These are phyloP conservation scores for Eucalyptus polyanthemos DNA, from an alignment of 345 rosid species.

Conservation along the genomic window DNA sequence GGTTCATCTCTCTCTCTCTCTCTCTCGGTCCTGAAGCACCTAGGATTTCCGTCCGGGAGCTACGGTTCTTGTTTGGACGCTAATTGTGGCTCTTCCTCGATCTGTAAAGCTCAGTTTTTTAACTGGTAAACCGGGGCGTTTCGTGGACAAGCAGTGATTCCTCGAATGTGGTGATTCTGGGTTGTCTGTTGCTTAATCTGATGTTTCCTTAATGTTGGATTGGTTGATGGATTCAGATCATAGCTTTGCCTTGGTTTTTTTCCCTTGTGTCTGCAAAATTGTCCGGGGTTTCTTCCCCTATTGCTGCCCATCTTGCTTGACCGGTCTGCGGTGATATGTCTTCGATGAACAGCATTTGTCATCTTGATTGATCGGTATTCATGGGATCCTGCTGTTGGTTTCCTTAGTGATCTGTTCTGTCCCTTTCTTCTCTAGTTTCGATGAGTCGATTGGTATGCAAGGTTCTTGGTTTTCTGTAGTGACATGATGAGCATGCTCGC, in stretches of 20 bases:
- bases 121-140: background rate
- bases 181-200: background rate
- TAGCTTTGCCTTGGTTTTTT: background rate
- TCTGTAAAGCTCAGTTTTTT: background rate
- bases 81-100: background rate
- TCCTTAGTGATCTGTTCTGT: background rate
- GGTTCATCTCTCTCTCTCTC: conserved; percentile 13
- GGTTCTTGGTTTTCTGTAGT: background rate
- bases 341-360: background rate
- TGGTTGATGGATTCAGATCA: background rate
- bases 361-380: background rate
- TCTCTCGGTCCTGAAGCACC: background rate
- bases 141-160: background rate
- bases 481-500: background rate
- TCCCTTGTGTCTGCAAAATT: background rate
- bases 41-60: background rate
- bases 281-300: background rate
- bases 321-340: background rate
- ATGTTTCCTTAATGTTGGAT: background rate
- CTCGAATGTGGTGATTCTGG: background rate
- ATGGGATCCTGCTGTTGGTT: background rate
- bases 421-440: background rate
- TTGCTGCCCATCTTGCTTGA: background rate
- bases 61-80: background rate
- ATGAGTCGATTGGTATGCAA: background rate